Evolutionary conservation across 2,329 filamentous ascomycete species (phyloP).

Genomic region (Alternaria triticimaculans): DNA sequence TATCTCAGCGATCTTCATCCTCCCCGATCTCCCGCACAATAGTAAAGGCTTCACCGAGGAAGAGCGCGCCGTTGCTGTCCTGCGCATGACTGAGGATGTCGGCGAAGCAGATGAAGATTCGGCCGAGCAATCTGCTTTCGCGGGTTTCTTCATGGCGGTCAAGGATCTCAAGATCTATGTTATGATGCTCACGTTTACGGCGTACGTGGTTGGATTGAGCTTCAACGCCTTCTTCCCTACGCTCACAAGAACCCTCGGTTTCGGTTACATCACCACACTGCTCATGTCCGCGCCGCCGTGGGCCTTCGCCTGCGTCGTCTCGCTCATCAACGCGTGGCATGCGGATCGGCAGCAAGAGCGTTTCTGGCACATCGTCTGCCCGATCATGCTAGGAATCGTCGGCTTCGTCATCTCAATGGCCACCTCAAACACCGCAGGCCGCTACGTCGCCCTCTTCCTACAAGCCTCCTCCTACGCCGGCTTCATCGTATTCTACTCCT

Average conservation of each 20-base stretch:
- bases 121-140: slow-evolving; percentile 57
- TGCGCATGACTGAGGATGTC: slow-evolving; percentile 57
- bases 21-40: slow-evolving; percentile 47
- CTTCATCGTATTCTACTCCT: slow-evolving; percentile 49
- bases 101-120: slow-evolving; percentile 54
- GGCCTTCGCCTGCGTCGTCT: slow-evolving; percentile 54
- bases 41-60: slow-evolving; percentile 56
- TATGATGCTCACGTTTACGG: slow-evolving; percentile 68
- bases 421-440: slow-evolving; percentile 37
- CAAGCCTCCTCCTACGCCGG: slow-evolving; percentile 50
- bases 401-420: slow-evolving; percentile 53
- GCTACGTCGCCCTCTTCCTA: slow-evolving; percentile 45
- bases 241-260: slow-evolving; percentile 50
- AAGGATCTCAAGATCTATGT: slow-evolving; percentile 69
- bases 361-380: slow-evolving; percentile 60
- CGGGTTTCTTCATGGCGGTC: slow-evolving; percentile 64
- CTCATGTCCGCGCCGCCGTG: slow-evolving; percentile 58
- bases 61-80: slow-evolving; percentile 52
- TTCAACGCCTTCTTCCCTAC: slow-evolving; percentile 48
- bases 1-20: slow-evolving; percentile 38
- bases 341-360: slow-evolving; percentile 59
- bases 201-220: slow-evolving; percentile 62
- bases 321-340: slow-evolving; percentile 59
- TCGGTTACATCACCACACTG: slow-evolving; percentile 47
- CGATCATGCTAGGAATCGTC: slow-evolving; percentile 51